phyloP scores from a whole-genome alignment of 108 stramenopile genomes.

The Phaeodactylum tricornutum region DNA sequence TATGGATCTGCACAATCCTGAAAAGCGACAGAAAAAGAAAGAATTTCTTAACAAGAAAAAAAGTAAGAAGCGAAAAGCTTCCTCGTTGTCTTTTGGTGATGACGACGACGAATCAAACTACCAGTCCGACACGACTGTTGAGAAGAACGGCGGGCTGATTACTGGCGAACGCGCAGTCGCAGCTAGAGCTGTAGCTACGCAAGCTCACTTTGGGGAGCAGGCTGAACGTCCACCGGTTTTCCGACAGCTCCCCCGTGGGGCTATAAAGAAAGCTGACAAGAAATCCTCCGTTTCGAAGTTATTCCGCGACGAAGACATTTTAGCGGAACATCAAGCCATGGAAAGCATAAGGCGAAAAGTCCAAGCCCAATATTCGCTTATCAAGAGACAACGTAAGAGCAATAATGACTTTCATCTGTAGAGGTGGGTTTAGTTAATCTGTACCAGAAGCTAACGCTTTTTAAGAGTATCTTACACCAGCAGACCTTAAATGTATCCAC shows the following conservation, averaged over 20 bases:
- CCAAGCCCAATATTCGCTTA: conserved; percentile 47
- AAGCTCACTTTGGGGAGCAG: conserved; percentile 29
- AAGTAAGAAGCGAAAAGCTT: conserved; percentile 22
- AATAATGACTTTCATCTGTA: conserved; percentile 49
- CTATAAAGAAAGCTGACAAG: conserved; percentile 9
- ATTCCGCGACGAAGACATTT: conserved; percentile 12
- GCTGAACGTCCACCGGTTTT: conserved; percentile 52
- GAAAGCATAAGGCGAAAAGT: conserved; percentile 47
- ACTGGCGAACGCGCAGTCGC: conserved; percentile 9
- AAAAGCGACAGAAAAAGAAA: conserved; percentile 31
- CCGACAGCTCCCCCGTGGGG: conserved; percentile 40
- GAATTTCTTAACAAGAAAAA: conserved; percentile 40
- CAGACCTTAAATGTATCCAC: no score
- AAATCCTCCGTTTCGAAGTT: neutral
- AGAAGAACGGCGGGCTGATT: no score
- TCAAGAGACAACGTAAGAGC: conserved; percentile 25
- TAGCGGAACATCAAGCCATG: conserved; percentile 41
- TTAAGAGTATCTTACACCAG: no score
- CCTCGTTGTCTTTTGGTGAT: neutral
- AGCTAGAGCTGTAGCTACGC: neutral
- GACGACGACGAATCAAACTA: conserved; percentile 1
- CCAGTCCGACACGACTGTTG: neutral
- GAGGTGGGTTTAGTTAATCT: neutral
- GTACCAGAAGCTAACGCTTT: no score
- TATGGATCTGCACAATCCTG: conserved; percentile 12